A percentile compares a stretch with the other conserved stretches of the same genome.
Conservation (phyloP, 371 early-diverging fungal genomes). For the Parasitella parasitica region DNA sequence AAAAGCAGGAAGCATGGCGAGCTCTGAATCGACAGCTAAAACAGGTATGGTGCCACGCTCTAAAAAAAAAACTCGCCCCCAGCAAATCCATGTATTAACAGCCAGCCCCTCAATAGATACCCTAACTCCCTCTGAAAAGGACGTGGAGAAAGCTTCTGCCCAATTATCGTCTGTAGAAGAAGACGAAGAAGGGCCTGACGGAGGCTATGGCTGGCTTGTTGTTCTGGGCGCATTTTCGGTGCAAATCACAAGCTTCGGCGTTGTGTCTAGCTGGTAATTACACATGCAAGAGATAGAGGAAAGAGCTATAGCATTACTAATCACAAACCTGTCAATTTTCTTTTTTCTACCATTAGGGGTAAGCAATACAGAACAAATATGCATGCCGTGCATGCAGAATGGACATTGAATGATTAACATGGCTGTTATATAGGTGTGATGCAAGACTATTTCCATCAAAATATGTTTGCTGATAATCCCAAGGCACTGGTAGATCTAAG, state of each 20-base stretch:
- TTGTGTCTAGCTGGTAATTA: slow-evolving; percentile 29
- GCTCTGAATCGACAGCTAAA: background rate
- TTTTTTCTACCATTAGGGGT: slow-evolving; percentile 13
- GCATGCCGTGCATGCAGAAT: background rate
- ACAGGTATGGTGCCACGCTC: background rate
- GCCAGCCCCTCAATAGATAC: background rate
- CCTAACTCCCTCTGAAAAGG: background rate
- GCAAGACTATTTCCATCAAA: slow-evolving; percentile 28
- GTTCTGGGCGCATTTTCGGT: slow-evolving; percentile 57
- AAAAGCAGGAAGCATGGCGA: background rate
- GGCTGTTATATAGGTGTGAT: slow-evolving; percentile 18
- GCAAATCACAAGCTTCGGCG: slow-evolving; percentile 59
- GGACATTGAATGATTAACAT: background rate
- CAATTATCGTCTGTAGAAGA: background rate
- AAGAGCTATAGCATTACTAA: background rate
- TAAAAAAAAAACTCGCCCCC: no score
- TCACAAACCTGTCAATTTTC: background rate
- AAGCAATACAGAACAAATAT: background rate
- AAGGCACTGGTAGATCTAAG: slow-evolving; percentile 30
- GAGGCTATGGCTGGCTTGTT: slow-evolving; percentile 61
- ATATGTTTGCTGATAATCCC: slow-evolving; percentile 16
- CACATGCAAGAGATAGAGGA: no score
- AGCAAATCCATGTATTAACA: no score
- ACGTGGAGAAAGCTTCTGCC: background rate
- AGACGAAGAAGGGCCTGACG: slow-evolving; percentile 43